Conservation (phyloP, 2,329 filamentous ascomycete genomes). For the Hirsutella minnesotensis region DNA sequence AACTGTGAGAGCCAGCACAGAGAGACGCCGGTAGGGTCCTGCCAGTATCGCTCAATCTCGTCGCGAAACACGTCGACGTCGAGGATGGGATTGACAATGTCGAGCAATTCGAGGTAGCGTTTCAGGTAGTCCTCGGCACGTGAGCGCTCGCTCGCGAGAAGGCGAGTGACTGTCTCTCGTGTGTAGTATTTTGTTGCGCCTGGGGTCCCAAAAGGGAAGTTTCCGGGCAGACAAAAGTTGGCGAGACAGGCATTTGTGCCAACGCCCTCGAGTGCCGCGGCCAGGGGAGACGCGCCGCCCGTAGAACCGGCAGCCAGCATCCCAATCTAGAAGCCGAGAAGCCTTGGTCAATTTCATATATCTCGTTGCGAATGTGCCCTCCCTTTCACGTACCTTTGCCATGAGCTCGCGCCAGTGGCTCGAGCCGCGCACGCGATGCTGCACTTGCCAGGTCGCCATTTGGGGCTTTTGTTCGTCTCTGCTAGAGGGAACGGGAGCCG, state of each 20-base stretch:
- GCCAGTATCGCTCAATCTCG: conserved; percentile 21
- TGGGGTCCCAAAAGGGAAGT: conserved; percentile 25
- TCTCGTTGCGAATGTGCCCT: too few relatives aligned
- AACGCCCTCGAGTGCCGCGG: conserved; percentile 17
- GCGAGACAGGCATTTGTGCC: conserved; percentile 23
- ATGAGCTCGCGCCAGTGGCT: conserved; percentile 25
- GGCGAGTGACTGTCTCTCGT: conserved; percentile 17
- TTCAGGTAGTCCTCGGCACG: conserved; percentile 15
- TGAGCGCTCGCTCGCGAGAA: conserved; percentile 16
- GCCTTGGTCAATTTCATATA: neutral
- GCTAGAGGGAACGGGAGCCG: conserved; percentile 11
- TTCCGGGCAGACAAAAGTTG: conserved; percentile 22
- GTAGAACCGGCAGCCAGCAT: conserved; percentile 9
- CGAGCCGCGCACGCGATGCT: conserved; percentile 21
- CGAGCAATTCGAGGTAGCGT: conserved; percentile 18
- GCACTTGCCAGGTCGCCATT: conserved; percentile 20
- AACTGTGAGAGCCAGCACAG: conserved; percentile 22
- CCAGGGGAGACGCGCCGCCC: conserved; percentile 14
- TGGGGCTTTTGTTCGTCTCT: conserved; percentile 16
- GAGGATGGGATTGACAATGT: conserved; percentile 22
- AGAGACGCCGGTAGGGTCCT: conserved; percentile 15
- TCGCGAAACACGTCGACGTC: conserved; percentile 15
- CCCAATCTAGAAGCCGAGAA: conserved; percentile 14
- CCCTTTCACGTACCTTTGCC: conserved; percentile 17
- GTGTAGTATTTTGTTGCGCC: conserved; percentile 20